Evolutionary conservation across 2,329 filamentous ascomycete species (phyloP), one percentile per base, ranked within the genome.

Genomic region (Aspergillus sp.): DNA sequence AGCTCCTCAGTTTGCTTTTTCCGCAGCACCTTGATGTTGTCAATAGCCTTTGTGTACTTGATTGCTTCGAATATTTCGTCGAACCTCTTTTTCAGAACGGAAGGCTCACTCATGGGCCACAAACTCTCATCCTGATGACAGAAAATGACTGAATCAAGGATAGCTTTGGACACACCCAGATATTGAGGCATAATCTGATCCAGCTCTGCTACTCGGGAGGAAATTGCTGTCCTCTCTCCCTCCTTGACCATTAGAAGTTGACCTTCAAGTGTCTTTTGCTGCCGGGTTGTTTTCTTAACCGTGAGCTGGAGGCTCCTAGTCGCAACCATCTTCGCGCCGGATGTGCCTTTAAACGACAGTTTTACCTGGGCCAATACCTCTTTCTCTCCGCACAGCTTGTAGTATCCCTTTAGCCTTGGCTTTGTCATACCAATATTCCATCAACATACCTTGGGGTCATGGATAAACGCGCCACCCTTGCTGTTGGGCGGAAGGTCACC

Each of bases 101-200:
- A 80, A 0, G 95, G 91, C 68, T 96, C 91, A 70, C 91, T 96
- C 82, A 99, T 87, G 0, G 95, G 95, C 95, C 95, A 99, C 27
- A 98, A 77, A 25, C 93, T 97, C 65, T 99, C 95, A 72, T 99
- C 95, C 71, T 99, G 95, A 70, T 99, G 95, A 73, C 95, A 99
- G 77, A 99, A 99, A 65, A 99, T 97, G 72, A 99, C 95, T 58
- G 89, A 90, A 64, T 98, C 93, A 25, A 99, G 83, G 55, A 99
- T 88, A 12, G 95, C 93, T 55, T 88, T 87, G 1, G 92, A 95
- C 3, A 97, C 95, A 39, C 95, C 95, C 0, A 99, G 83, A 64
- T 91, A 89, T 65, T 90, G 85, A 0, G 93, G 92, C 72, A 99
- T 88, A 64, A 93, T 84, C 63, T 87, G 83, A 72, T 97, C 90